Evolutionary conservation across 2,329 filamentous ascomycete genomes (phyloP), one percentile per base, ranked within the genome.

Genomic region (Moelleriella libera): DNA sequence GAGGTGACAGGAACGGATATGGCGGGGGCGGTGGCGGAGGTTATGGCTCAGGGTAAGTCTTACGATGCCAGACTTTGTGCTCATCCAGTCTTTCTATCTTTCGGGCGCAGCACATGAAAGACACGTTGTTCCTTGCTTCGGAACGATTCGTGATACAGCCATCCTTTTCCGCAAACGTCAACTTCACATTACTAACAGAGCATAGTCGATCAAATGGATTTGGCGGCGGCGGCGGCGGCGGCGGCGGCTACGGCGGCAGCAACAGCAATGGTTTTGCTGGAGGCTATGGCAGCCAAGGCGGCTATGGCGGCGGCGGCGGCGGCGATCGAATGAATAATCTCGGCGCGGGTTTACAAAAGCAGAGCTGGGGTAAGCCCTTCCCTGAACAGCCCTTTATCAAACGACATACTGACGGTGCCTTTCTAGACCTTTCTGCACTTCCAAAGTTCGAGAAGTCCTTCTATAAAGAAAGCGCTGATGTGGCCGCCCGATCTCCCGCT

Each of bases 381-480:
- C 34, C 8, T 37, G 41, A 41, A 6, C 28, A 8, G 10, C 30
- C 29, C 8, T n/a, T 3, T 2, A 11, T 9, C 6, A 14, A 41
- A 21, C 11, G 7, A 5, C 11, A 12, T 7, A 41, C 11, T 10
- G 30, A 30, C 42, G 4, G 42, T 10, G 8, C 8, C 21, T 43
- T 29, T n/a, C 21, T 55, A 92, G 92, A 98, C 63, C 59, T 92
- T 47, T 73, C 66, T 60, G 66, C 82, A 6, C 63, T 98, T 43
- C 90, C 92, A 58, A 97, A 97, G 69, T 98, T 98, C 70, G 92
- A 98, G 66, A 98, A 98, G 71, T 89, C 86, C 7, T 98, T 98
- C 72, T 98, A 98, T 79, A 95, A 97, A 74, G 92, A 97, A 70
- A 82, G 92, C 63, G 76, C 83, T 32, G 79, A 80, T 50, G 90